phyloP scores from a whole-genome alignment of 495 filamentous ascomycete genomes.

The Penicillium flavigenum region DNA sequence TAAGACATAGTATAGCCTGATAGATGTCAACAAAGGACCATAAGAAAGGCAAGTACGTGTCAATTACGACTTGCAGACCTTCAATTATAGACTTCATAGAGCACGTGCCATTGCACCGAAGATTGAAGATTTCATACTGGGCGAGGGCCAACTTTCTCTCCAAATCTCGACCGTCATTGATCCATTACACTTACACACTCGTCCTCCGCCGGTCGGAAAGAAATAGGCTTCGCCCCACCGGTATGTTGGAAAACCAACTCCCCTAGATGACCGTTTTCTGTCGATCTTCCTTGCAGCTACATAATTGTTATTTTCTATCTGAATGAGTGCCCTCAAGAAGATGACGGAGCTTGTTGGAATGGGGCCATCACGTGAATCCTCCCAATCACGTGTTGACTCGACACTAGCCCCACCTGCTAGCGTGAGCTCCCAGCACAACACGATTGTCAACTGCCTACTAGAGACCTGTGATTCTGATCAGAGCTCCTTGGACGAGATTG shows the following conservation, averaged over 20 bases:
- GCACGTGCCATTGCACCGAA: constrained; percentile 12
- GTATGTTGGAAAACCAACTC: constrained; percentile 3
- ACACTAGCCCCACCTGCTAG: constrained; percentile 6
- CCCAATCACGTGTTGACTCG: not conserved
- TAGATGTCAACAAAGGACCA: not conserved
- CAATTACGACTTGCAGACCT: constrained; percentile 8
- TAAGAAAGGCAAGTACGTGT: not conserved
- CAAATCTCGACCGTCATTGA: constrained; percentile 24
- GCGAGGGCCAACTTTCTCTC: constrained; percentile 3
- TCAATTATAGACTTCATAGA: not conserved
- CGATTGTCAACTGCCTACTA: not conserved
- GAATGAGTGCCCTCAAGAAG: constrained; percentile 23
- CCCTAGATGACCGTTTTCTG: not conserved
- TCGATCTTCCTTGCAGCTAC: not conserved
- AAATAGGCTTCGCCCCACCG: constrained; percentile 14
- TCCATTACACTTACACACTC: constrained; percentile 30
- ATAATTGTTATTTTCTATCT: not conserved
- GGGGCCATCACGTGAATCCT: constrained; percentile 1
- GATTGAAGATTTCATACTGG: constrained; percentile 16
- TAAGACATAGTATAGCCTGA: not conserved
- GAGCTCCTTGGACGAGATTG: not conserved
- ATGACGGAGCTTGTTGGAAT: constrained; percentile 27
- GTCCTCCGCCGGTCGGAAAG: constrained; percentile 12
- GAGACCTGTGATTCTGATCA: constrained; percentile 6
- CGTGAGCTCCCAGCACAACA: constrained; percentile 11